Evolutionary conservation across 345 rosid species (phyloP).

Genomic region (Cochlearia excelsa): DNA sequence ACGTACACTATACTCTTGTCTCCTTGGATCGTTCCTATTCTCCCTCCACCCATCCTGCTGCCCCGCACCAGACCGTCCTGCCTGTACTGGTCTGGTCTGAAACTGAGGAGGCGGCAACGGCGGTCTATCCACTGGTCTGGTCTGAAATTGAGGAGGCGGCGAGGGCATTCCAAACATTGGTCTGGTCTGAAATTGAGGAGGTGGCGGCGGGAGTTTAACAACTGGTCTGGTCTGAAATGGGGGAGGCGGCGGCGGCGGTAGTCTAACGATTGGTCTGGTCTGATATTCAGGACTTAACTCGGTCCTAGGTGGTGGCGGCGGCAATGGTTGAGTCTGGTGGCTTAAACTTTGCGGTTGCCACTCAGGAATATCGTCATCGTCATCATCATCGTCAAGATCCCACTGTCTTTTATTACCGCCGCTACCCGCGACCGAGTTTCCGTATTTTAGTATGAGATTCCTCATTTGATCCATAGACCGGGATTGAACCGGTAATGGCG

Average conservation of each 20-base stretch:
- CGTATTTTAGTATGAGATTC: constrained; percentile 81
- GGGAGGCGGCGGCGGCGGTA: too few species aligned
- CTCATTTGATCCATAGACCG: constrained; percentile 58
- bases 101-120: background rate
- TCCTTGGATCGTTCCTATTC: constrained; percentile 18
- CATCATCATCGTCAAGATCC: constrained; percentile 44
- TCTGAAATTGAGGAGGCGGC: too few species aligned
- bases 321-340: constrained; percentile 20
- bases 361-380: constrained; percentile 89
- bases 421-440: constrained; percentile 45
- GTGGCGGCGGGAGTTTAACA: background rate
- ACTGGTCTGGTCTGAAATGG: too few species aligned
- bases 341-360: constrained; percentile 65
- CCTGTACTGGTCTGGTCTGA: constrained; percentile 13
- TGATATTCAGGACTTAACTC: constrained; percentile 10
- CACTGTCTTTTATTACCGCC: constrained; percentile 36
- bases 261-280: background rate
- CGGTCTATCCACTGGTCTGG: too few species aligned
- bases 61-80: constrained; percentile 12
- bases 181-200: background rate
- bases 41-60: constrained; percentile 40
- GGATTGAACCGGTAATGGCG: constrained; percentile 16
- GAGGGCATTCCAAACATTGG: too few species aligned
- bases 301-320: constrained; percentile 8
- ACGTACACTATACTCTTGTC: constrained; percentile 29